Evolutionary conservation across 768 basidiomycete genomes (phyloP).

Genomic region (Termitomyces sp.): DNA sequence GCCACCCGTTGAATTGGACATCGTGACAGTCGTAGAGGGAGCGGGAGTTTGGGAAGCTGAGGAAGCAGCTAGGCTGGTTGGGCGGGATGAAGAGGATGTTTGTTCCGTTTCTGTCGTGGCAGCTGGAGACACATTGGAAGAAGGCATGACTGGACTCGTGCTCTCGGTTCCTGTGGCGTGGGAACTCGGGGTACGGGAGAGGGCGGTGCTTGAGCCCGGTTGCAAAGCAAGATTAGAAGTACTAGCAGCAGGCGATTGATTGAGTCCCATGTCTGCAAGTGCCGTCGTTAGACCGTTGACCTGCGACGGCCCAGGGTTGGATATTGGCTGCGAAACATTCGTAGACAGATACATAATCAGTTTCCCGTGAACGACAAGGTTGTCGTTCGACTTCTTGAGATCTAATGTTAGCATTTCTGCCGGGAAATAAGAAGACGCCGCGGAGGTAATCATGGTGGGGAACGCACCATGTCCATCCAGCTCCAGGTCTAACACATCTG

Average conservation of each 20-base stretch:
- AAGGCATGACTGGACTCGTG: conserved; percentile 39
- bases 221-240: conserved; percentile 47
- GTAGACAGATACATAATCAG: conserved; percentile 96
- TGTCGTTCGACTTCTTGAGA: conserved; percentile 98
- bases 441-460: not conserved
- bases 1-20: conserved; percentile 15
- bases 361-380: conserved; percentile 96
- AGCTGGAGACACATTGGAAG: conserved; percentile 22
- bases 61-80: conserved; percentile 19
- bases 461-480: conserved; percentile 89
- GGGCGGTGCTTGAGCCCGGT: conserved; percentile 32
- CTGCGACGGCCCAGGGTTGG: conserved; percentile 79
- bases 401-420: conserved; percentile 96
- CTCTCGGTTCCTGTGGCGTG: conserved; percentile 53
- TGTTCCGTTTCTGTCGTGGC: conserved; percentile 21
- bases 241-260: conserved; percentile 56
- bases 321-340: conserved; percentile 79
- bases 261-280: conserved; percentile 58
- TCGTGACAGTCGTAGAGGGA: conserved; percentile 20
- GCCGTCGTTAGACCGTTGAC: conserved; percentile 55
- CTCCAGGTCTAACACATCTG: conserved; percentile 88
- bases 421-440: conserved; percentile 6
- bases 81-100: conserved; percentile 25
- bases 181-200: conserved; percentile 66
- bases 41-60: conserved; percentile 15